Evolutionary conservation across 1,139 yeast species (phyloP).

Genomic region (Lodderomyces elongisporus): DNA sequence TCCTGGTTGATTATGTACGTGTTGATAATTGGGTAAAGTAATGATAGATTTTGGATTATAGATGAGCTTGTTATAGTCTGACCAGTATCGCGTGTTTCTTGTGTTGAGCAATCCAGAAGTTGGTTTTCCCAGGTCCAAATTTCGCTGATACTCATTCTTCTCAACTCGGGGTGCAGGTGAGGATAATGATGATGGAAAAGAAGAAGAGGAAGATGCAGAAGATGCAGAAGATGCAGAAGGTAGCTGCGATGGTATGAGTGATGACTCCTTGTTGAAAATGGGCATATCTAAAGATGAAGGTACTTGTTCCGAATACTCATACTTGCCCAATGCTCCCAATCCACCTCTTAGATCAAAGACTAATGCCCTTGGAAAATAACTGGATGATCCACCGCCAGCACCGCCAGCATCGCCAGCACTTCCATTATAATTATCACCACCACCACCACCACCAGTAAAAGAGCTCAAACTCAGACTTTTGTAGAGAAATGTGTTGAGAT

Average conservation of each 20-base stretch:
- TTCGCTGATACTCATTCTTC: constrained; percentile 56
- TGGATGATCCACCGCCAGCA: constrained; percentile 38
- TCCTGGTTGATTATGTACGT: constrained; percentile 18
- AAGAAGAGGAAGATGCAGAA: too few species aligned
- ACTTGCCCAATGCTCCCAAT: constrained; percentile 53
- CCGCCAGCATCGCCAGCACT: constrained; percentile 25
- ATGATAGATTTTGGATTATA: constrained; percentile 59
- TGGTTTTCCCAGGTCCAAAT: constrained; percentile 53
- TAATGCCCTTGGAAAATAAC: constrained; percentile 73
- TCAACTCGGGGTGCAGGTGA: constrained; percentile 6
- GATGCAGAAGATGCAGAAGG: too few species aligned
- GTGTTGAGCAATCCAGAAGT: constrained; percentile 24
- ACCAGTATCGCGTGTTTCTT: constrained; percentile 62
- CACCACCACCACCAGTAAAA: constrained; percentile 23
- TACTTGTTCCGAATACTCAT: constrained; percentile 39
- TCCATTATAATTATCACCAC: constrained; percentile 19
- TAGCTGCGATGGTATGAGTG: too few species aligned
- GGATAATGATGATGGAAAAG: too few species aligned
- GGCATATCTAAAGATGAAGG: constrained; percentile 9
- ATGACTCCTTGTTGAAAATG: constrained; percentile 3
- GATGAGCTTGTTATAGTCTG: constrained; percentile 70
- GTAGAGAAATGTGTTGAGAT: constrained; percentile 27
- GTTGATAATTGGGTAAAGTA: constrained; percentile 49
- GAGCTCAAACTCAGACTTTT: constrained; percentile 20
- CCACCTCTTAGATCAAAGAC: constrained; percentile 74